Conservation (phyloP, 441 rosid species). For the Erysimum pusillum region DNA sequence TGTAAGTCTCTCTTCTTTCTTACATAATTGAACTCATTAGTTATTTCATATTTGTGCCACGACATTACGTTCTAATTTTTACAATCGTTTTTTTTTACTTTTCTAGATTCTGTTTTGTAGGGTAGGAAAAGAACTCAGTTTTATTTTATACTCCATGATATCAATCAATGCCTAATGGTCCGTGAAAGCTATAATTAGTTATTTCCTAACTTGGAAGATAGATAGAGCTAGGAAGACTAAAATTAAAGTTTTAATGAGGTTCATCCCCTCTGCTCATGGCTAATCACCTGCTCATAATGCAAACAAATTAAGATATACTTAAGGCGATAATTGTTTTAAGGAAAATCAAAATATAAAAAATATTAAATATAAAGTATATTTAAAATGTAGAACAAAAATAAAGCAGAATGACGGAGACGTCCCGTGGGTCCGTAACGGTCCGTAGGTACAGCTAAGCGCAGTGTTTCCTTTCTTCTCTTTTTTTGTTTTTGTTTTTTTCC, state of each 20-base stretch:
- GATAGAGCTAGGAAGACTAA: constrained; percentile 28
- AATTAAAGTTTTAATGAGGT: constrained; percentile 20
- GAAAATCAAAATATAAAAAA: background rate
- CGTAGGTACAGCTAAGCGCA: constrained; percentile 24
- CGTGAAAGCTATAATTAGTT: constrained; percentile 41
- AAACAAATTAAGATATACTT: constrained; percentile 26
- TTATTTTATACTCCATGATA: background rate
- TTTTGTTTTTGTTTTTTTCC: too few relatives aligned
- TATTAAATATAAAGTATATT: background rate
- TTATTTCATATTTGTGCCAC: background rate
- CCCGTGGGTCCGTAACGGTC: constrained; percentile 28
- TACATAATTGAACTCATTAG: constrained; percentile 2
- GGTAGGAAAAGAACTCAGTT: constrained; percentile 2
- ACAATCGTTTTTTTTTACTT: background rate
- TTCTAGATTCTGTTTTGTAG: background rate
- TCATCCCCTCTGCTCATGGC: constrained; percentile 43
- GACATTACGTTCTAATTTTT: background rate
- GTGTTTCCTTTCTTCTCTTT: constrained; percentile 1
- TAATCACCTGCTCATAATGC: constrained; percentile 35
- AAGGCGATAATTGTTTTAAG: constrained; percentile 8
- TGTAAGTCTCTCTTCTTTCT: background rate
- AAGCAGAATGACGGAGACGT: constrained; percentile 28
- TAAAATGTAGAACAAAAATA: background rate
- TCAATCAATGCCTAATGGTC: constrained; percentile 18
- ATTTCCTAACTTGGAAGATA: constrained; percentile 22